Evolutionary conservation across 176 grass and related monocot species (phyloP), one percentile per base, ranked within the genome.

Genomic region (Avena atlantica): DNA sequence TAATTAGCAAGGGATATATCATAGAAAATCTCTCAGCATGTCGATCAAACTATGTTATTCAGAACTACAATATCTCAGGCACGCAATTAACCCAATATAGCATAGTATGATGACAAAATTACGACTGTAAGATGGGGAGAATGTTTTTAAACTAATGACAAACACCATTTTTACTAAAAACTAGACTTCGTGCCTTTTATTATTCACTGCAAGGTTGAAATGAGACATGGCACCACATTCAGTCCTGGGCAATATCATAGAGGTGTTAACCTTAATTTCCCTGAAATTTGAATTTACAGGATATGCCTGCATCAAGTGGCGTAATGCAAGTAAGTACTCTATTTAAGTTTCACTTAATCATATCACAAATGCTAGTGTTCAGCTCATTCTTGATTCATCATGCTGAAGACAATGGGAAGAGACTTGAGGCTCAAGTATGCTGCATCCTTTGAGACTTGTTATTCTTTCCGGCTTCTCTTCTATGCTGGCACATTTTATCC

Each of bases 241-340:
- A 67, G 6, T 67, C 21, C 12, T 40, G 34, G 20, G 45, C 23
- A 44, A 49, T 51, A 40, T 72, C 86, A 59, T 87, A 70, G 25
- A 53, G 44, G 69, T 53, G 48, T 55, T 76, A 79, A 86, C 64
- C 78, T 81, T 70, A 81, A n/a, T 74, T 36, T 23, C 27, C 31
- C 59, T 52, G 57, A 66, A 87, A 82, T 71, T 86, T 86, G 13
- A 52, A 21, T 84, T 98, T 91, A 52, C 88, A 98, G 96, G 96
- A 98, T 89, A 87, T 98, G 91, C 96, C 96, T 62, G 94, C 1
- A 89, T 98, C 96, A 88, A 98, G 93, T 83, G 96, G 96, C 74
- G 79, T 98, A 83, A 98, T 98, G 96, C 93, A 95, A 92, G 96
- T 98, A 95, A 83, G 90, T 79, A 13, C 36, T 70, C 76, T 24